Evolutionary conservation across 495 filamentous ascomycete species (phyloP).

Genomic region (Aspergillus asperescens): DNA sequence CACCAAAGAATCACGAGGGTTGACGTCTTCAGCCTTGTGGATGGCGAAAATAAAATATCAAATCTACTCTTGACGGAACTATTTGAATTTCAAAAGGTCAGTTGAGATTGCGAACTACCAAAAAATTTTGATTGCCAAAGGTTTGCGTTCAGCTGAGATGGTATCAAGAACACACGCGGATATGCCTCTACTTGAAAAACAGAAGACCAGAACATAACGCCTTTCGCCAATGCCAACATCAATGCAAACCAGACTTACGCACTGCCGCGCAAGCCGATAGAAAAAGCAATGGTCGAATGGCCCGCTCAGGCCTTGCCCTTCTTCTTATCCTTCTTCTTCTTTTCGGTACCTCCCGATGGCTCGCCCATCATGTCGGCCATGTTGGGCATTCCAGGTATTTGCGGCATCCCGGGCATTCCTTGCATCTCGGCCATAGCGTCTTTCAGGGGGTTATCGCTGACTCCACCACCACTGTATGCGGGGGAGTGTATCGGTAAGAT

Average conservation of each 20-base stretch:
- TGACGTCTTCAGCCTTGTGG: neutral
- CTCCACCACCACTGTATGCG: conserved; percentile 86
- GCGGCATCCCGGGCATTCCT: conserved; percentile 50
- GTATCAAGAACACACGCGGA: conserved; percentile 19
- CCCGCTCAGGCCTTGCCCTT: conserved; percentile 45
- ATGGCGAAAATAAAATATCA: neutral
- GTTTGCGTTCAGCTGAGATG: conserved; percentile 7
- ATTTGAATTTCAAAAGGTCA: neutral
- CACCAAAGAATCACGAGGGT: neutral
- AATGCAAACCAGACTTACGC: conserved; percentile 22
- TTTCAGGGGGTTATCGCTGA: conserved; percentile 93
- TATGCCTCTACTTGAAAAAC: conserved; percentile 1
- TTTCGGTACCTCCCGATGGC: conserved; percentile 36
- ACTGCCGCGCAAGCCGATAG: conserved; percentile 3
- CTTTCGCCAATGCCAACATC: conserved; percentile 25
- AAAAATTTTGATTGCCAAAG: too few species aligned
- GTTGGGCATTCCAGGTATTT: conserved; percentile 39
- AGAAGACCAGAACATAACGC: conserved; percentile 14
- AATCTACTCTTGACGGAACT: neutral
- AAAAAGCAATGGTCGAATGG: neutral
- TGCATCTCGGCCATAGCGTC: conserved; percentile 96
- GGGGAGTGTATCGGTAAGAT: conserved; percentile 82
- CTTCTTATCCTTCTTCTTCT: conserved; percentile 51
- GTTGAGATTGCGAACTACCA: neutral
- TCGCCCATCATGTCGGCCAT: conserved; percentile 40